Base-by-base conservation (phyloP, 805 yeast species). In the Yamadazyma sp. region DNA sequence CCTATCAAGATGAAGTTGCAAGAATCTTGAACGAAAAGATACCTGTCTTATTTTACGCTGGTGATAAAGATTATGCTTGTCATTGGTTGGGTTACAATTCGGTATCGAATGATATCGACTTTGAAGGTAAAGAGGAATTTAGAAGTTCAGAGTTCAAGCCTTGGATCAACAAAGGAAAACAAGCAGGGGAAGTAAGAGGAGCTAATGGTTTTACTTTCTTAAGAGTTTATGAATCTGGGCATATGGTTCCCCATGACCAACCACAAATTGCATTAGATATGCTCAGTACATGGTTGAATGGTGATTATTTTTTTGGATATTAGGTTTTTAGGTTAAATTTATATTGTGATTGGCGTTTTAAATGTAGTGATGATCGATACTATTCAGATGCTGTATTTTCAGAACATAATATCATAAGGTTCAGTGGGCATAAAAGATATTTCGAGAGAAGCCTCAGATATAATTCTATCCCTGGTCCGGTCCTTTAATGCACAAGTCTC, bases 1-100 rank as follows among this genome's bases (percentile, higher is more conserved):
- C 85, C 7, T 76, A 65, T 71, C 89, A 86, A 53, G 71, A 68
- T 45, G 78, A 75, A 33, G 73, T 65, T 14, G 55, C 56, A 6
- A 57, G 59, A 45, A 38, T 71, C 52, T 45, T 66, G 37, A 68
- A 66, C 49, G 59, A 69, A 38, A 82, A 76, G 18, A 52, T 86
- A 25, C 94, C 95, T 7, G 88, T 86, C 2, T 71, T 87, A 53
- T 75, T 84, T 42, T 87, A 86, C 49, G 95, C 95, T 12, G 96
- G 96, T 50, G 95, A 87, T 58, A 85, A 86, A 61, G 96, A 87
- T 60, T 86, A 74, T 59, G 85, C 86, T 49, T 87, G 96, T 62
- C 86, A 87, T 66, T 87, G 95, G 93, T 66, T 86, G 42, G 96
- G 96, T 43, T 84, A 85, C 62, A 75, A 75, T 42, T 89, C 83